These are phyloP conservation scores for Rhizophlyctis rosea DNA, from an alignment of 192 early-diverging fungal genomes.

Conservation along the genomic window DNA sequence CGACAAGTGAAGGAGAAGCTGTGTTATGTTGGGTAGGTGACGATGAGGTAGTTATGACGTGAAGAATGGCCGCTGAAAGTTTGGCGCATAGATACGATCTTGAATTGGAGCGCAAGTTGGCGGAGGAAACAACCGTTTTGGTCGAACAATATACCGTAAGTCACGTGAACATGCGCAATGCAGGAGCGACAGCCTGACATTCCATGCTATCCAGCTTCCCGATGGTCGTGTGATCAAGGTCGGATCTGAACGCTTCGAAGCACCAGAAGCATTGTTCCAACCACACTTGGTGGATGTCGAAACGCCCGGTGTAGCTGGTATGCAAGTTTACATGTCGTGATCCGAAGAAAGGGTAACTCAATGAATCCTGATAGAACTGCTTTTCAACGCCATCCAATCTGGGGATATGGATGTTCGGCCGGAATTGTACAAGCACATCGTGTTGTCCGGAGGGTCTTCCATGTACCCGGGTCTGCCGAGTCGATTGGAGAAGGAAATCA, in stretches of 20 bases:
- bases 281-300: slow-evolving; percentile 96
- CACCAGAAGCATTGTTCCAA: slow-evolving; percentile 98
- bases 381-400: slow-evolving; percentile 88
- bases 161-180: slow-evolving; percentile 6
- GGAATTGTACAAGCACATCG: slow-evolving; percentile 96
- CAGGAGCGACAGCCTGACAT: slow-evolving; percentile 3
- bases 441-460: slow-evolving; percentile 95
- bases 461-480: slow-evolving; percentile 98
- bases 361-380: slow-evolving; percentile 87
- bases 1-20: slow-evolving; percentile 97
- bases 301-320: slow-evolving; percentile 87
- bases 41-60: too few relatives aligned
- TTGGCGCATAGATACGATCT: slow-evolving; percentile 78
- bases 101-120: slow-evolving; percentile 89
- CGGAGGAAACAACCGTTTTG: slow-evolving; percentile 93
- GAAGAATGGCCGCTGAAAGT: slow-evolving; percentile 5
- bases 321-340: background rate
- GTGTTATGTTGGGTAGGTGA: slow-evolving; percentile 86
- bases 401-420: slow-evolving; percentile 89
- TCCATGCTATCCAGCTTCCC: slow-evolving; percentile 64
- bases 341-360: background rate
- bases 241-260: slow-evolving; percentile 96
- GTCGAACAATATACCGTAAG: slow-evolving; percentile 90
- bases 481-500: slow-evolving; percentile 97
- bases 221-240: slow-evolving; percentile 98